Evolutionary conservation across 106 monocot species (phyloP).

Genomic region (Platanthera zijinensis): DNA sequence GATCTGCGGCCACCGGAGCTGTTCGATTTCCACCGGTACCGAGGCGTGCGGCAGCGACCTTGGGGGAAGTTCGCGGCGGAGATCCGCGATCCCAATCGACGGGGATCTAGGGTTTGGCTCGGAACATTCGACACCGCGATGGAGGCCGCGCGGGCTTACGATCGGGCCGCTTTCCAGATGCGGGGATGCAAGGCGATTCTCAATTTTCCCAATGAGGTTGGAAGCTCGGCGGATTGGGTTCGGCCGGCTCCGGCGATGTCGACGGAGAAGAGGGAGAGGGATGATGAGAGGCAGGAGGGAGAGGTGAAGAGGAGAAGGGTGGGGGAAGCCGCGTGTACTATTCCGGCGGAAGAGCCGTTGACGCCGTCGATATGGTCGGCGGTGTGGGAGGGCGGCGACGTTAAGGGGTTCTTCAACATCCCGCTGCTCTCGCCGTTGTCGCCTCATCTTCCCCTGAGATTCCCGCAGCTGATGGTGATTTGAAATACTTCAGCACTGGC

Average conservation of each 20-base stretch:
- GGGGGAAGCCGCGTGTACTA: not conserved
- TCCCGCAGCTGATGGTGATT: conserved; percentile 3
- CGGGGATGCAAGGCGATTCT: conserved; percentile 57
- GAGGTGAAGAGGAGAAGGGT: not conserved
- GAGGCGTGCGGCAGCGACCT: conserved; percentile 23
- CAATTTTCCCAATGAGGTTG: conserved; percentile 57
- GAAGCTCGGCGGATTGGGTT: not conserved
- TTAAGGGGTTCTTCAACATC: conserved; percentile 5
- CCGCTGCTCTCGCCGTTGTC: conserved; percentile 5
- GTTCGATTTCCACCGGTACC: conserved; percentile 5
- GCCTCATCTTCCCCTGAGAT: not conserved
- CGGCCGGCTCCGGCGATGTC: not conserved
- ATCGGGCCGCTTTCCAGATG: conserved; percentile 52
- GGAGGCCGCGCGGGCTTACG: conserved; percentile 61
- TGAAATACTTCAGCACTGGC: not conserved
- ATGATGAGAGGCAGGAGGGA: not conserved
- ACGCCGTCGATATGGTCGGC: conserved; percentile 19
- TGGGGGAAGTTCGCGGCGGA: conserved; percentile 31
- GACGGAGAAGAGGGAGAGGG: not conserved
- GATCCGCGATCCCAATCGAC: conserved; percentile 30
- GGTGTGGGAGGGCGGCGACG: conserved; percentile 11
- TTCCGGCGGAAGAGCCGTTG: not conserved
- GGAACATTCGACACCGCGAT: conserved; percentile 56
- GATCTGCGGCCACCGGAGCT: not conserved
- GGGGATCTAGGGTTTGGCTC: conserved; percentile 34